These are phyloP conservation scores for Dendrocalamus latiflorus DNA, from an alignment of 202 grass and related monocot genomes.

Conservation along the genomic window DNA sequence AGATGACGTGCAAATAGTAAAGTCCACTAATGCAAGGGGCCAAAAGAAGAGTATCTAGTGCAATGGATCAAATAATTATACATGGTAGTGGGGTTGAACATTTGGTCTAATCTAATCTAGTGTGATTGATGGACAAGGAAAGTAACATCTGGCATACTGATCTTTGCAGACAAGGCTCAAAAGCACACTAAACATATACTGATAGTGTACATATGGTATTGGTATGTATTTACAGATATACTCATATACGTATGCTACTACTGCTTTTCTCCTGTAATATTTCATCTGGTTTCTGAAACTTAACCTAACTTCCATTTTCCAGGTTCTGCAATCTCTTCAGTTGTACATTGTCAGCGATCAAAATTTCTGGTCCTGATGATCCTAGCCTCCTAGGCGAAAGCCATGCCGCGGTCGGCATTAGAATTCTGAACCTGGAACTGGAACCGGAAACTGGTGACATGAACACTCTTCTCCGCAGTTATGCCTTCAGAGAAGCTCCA, in stretches of 20 bases:
- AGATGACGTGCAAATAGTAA: conserved; percentile 40
- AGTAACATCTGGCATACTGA: not conserved
- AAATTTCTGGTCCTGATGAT: conserved; percentile 13
- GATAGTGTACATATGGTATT: conserved; percentile 3
- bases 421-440: conserved; percentile 42
- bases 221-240: conserved; percentile 33
- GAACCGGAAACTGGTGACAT: conserved; percentile 18
- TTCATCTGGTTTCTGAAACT: conserved; percentile 4
- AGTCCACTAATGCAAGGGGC: conserved; percentile 28
- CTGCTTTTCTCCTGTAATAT: not conserved
- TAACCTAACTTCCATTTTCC: not conserved
- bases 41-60: conserved; percentile 38
- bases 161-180: conserved; percentile 21
- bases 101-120: conserved; percentile 15
- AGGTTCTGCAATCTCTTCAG: not conserved
- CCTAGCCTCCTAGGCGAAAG: conserved; percentile 30
- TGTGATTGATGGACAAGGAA: conserved; percentile 8
- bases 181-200: not conserved
- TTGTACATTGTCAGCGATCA: not conserved
- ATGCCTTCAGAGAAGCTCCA: conserved; percentile 73
- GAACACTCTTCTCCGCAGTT: conserved; percentile 23
- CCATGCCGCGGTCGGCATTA: conserved; percentile 26
- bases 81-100: conserved; percentile 43
- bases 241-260: not conserved
- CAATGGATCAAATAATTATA: conserved; percentile 42